Evolutionary conservation across 805 yeast genomes (phyloP), one percentile per base, ranked within the genome.

Genomic region (Candida parachauliodes): DNA sequence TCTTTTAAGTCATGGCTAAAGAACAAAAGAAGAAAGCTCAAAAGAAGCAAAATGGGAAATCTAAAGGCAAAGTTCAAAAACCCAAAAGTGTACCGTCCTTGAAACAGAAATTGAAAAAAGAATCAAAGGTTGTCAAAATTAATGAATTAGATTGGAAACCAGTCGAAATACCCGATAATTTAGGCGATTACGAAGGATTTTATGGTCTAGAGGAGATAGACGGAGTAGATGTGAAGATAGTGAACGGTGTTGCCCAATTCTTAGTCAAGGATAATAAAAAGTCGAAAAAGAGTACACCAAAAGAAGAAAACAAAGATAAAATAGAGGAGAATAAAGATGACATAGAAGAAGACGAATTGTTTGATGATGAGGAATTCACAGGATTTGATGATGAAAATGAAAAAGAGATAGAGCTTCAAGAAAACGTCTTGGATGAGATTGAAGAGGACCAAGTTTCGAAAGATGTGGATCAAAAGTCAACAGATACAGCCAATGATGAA

Each of bases 181-280:
- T 86, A 34, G 95, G 81, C 43, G 96, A 88, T 58, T 86, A 83
- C 53, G 89, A 85, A 47, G 96, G 96, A 0, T 83, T 89, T 50
- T 88, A 81, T 56, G 98, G 97, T 0, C 65, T 93, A 24, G 98
- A 91, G 57, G 98, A 91, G 56, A 72, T 93, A 35, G 96, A 88
- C 40, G 97, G 96, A 30, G 97, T 91, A 23, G 89, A 75, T 51
- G 89, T 91, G 5, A 78, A 84, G 42, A 70, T 80, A 38, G 76
- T 78, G 2, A 68, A 85, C 44, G 96, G 95, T 10, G 63, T 68
- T 35, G 79, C 83, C 0, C 74, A 75, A 37, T 83, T 82, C 50
- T 48, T 60, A 8, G 60, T 60, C 11, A 59, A 56, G 36, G 65
- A 62, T 15, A 70, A 67, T 27, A 33, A 18, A 46, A 44, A 15